Evolutionary conservation across 805 yeast genomes (phyloP).

Genomic region (Ogataea populi-albae): DNA sequence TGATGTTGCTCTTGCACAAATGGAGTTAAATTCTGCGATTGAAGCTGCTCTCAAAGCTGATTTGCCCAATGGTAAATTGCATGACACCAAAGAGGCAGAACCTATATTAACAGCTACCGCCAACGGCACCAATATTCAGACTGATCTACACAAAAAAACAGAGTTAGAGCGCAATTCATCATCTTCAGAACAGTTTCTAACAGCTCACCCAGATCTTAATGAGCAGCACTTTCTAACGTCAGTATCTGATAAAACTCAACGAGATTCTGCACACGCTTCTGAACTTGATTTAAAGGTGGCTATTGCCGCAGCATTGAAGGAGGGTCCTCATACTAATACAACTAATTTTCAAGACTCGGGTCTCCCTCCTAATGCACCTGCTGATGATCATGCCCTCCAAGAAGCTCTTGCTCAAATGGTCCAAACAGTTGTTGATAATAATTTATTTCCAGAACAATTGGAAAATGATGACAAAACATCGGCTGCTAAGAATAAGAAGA

Average conservation of each 20-base stretch:
- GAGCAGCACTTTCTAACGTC: too few species aligned
- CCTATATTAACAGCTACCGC: background rate
- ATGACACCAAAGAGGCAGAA: constrained; percentile 4
- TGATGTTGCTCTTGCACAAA: constrained; percentile 16
- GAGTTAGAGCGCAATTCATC: constrained; percentile 3
- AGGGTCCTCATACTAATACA: background rate
- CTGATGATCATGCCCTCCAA: constrained; percentile 40
- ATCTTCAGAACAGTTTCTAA: background rate
- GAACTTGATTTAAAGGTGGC: constrained; percentile 20
- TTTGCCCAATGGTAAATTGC: too few species aligned
- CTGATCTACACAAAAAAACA: constrained; percentile 7
- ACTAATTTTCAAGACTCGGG: constrained; percentile 1
- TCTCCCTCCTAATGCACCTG: constrained; percentile 4
- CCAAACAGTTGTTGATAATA: constrained; percentile 47
- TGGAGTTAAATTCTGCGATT: constrained; percentile 27
- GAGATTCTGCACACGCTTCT: constrained; percentile 6
- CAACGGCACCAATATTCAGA: background rate
- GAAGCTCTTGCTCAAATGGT: constrained; percentile 57
- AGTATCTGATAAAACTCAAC: background rate
- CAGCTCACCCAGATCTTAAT: too few species aligned
- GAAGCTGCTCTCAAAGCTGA: constrained; percentile 24
- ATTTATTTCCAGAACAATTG: constrained; percentile 14
- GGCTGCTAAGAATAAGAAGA: constrained; percentile 1
- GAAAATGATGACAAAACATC: constrained; percentile 4
- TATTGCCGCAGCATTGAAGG: constrained; percentile 19